Evolutionary conservation across 2,329 filamentous ascomycete species (phyloP).

Genomic region (Trichoderma sp.): DNA sequence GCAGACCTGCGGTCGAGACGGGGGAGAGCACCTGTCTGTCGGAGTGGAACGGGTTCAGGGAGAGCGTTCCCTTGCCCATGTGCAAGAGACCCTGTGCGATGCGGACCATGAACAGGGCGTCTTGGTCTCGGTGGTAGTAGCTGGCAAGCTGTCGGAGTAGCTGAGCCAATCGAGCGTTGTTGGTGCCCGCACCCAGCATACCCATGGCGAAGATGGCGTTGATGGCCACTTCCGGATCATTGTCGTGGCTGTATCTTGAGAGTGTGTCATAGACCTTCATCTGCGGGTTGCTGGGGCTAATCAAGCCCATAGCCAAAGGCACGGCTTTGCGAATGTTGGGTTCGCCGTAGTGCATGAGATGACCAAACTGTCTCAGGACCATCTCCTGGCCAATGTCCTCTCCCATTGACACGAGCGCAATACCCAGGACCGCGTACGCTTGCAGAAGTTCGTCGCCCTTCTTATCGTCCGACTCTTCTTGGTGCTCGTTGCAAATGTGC

Average conservation of each 20-base stretch:
- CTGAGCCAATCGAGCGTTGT: slow-evolving; percentile 95
- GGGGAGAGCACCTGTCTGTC: slow-evolving; percentile 93
- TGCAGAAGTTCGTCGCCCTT: slow-evolving; percentile 94
- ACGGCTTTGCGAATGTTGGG: slow-evolving; percentile 96
- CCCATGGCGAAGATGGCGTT: slow-evolving; percentile 99
- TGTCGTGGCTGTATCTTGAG: slow-evolving; percentile 97
- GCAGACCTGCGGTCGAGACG: slow-evolving; percentile 82
- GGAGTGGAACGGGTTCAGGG: slow-evolving; percentile 97
- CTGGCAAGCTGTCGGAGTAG: slow-evolving; percentile 90
- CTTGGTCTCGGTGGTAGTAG: slow-evolving; percentile 96
- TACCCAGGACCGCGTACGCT: slow-evolving; percentile 90
- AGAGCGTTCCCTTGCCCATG: slow-evolving; percentile 98
- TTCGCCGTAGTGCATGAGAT: slow-evolving; percentile 98
- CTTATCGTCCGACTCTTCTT: slow-evolving; percentile 91
- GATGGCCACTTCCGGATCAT: slow-evolving; percentile 95
- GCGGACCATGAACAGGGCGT: slow-evolving; percentile 97
- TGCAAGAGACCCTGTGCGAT: slow-evolving; percentile 96
- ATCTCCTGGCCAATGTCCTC: slow-evolving; percentile 98
- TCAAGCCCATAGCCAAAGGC: slow-evolving; percentile 90
- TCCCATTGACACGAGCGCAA: slow-evolving; percentile 94
- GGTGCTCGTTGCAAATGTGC: slow-evolving; percentile 96
- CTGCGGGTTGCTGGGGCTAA: slow-evolving; percentile 96
- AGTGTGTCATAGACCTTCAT: slow-evolving; percentile 99
- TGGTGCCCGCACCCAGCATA: slow-evolving; percentile 91
- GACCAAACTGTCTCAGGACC: slow-evolving; percentile 94